Evolutionary conservation across 768 basidiomycete species (phyloP).

Genomic region (Leucosporidium yakuticum): DNA sequence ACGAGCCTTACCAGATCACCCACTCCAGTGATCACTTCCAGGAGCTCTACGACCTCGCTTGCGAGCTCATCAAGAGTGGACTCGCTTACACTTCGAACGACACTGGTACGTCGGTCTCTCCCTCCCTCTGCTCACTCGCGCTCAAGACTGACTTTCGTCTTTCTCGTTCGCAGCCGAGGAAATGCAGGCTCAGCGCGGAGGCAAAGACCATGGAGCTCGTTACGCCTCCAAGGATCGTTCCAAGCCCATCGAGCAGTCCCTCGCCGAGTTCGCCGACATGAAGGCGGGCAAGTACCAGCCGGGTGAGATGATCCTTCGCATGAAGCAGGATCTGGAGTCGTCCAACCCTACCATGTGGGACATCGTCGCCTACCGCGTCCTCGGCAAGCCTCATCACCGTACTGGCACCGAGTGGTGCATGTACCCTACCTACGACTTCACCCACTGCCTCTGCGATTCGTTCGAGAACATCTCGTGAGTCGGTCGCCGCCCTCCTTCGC

Average conservation of each 20-base stretch:
- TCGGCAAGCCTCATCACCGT: constrained; percentile 84
- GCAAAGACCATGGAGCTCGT: constrained; percentile 68
- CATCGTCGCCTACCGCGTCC: constrained; percentile 87
- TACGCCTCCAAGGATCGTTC: constrained; percentile 78
- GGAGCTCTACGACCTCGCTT: constrained; percentile 73
- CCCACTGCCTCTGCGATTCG: constrained; percentile 95
- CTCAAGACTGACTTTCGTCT: neutral
- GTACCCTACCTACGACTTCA: constrained; percentile 98
- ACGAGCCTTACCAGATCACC: constrained; percentile 97
- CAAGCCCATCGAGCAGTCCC: constrained; percentile 77
- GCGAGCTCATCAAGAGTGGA: constrained; percentile 78
- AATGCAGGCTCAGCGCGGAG: constrained; percentile 81
- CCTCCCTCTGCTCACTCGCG: neutral
- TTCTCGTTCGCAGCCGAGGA: constrained; percentile 65
- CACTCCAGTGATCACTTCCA: constrained; percentile 98
- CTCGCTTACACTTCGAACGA: constrained; percentile 96
- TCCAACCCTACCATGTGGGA: constrained; percentile 99
- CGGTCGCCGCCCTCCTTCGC: neutral
- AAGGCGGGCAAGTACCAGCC: constrained; percentile 80
- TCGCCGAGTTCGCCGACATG: constrained; percentile 86
- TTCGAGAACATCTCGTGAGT: constrained; percentile 98
- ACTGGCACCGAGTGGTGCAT: constrained; percentile 92
- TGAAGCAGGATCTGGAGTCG: constrained; percentile 92
- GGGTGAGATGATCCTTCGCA: constrained; percentile 85
- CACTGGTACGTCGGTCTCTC: constrained; percentile 59